Evolutionary conservation across 1,139 yeast genomes (phyloP).

Genomic region (Nakaseomyces kungkrabaensis): DNA sequence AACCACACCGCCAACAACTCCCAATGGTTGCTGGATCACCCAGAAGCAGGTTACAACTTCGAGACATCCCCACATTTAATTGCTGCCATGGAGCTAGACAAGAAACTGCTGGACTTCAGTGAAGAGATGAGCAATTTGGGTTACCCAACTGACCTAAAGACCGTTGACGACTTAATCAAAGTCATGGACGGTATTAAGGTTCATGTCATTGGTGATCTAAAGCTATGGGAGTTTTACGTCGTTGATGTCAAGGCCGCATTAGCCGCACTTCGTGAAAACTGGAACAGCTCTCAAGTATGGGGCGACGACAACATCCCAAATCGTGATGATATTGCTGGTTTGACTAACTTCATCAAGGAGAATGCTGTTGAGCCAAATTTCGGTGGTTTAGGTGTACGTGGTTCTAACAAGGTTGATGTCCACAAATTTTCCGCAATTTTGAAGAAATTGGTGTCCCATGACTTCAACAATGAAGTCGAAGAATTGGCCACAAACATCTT

Average conservation of each 20-base stretch:
- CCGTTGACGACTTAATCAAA: slow-evolving; percentile 43
- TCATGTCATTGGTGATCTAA: slow-evolving; percentile 55
- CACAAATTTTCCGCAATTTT: slow-evolving; percentile 40
- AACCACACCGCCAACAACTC: slow-evolving; percentile 94
- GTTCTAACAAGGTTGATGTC: slow-evolving; percentile 45
- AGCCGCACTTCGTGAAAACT: slow-evolving; percentile 16
- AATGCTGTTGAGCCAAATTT: slow-evolving; percentile 36
- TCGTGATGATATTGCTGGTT: slow-evolving; percentile 31
- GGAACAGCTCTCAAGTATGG: slow-evolving; percentile 12
- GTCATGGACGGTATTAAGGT: slow-evolving; percentile 57
- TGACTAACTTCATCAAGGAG: slow-evolving; percentile 45
- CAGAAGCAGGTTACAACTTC: slow-evolving; percentile 81
- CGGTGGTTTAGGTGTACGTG: slow-evolving; percentile 38
- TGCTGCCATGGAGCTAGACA: slow-evolving; percentile 79
- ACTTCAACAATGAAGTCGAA: slow-evolving; percentile 29
- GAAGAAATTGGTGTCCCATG: slow-evolving; percentile 31
- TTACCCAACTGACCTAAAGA: slow-evolving; percentile 46
- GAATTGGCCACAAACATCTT: slow-evolving; percentile 36
- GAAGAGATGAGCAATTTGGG: slow-evolving; percentile 42
- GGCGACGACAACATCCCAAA: slow-evolving; percentile 13
- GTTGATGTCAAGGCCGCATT: slow-evolving; percentile 42
- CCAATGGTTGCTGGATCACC: slow-evolving; percentile 71
- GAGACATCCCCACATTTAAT: slow-evolving; percentile 82
- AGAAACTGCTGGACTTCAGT: slow-evolving; percentile 55
- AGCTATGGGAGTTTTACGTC: slow-evolving; percentile 84